These are phyloP conservation scores for Toxicodendron radicans DNA, from an alignment of 345 rosid genomes.

Conservation along the genomic window DNA sequence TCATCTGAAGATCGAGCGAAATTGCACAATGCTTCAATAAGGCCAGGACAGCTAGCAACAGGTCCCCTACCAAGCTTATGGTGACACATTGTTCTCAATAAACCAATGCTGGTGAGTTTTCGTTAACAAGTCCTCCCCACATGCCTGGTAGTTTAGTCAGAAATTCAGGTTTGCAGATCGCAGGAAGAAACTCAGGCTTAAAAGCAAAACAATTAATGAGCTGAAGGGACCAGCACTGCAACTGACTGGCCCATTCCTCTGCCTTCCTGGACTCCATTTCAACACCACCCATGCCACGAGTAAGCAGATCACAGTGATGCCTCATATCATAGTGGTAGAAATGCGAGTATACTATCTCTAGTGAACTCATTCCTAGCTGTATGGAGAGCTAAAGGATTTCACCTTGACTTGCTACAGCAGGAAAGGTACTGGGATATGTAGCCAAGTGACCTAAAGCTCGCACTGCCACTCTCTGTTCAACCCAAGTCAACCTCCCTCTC, in stretches of 20 bases:
- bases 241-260: constrained; percentile 98
- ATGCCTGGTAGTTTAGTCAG: constrained; percentile 84
- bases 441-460: constrained; percentile 97
- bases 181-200: constrained; percentile 92
- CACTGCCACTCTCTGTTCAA: constrained; percentile 96
- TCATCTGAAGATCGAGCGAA: constrained; percentile 98
- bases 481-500: constrained; percentile 97
- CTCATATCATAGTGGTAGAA: constrained; percentile 90
- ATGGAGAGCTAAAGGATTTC: constrained; percentile 94
- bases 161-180: constrained; percentile 88
- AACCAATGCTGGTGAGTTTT: constrained; percentile 96
- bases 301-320: constrained; percentile 90
- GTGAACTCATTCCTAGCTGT: constrained; percentile 86
- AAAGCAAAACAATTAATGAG: constrained; percentile 99
- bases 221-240: constrained; percentile 99
- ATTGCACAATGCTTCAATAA: constrained; percentile 83
- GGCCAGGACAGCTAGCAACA: constrained; percentile 80
- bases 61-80: constrained; percentile 94
- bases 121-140: constrained; percentile 99
- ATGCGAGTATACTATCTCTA: constrained; percentile 95
- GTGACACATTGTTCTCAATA: constrained; percentile 91
- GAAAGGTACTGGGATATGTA: constrained; percentile 81
- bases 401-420: constrained; percentile 70
- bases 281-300: constrained; percentile 99
- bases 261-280: constrained; percentile 99